Base-by-base conservation (phyloP, 306 rosid species). In the Arachis hypogaea region DNA sequence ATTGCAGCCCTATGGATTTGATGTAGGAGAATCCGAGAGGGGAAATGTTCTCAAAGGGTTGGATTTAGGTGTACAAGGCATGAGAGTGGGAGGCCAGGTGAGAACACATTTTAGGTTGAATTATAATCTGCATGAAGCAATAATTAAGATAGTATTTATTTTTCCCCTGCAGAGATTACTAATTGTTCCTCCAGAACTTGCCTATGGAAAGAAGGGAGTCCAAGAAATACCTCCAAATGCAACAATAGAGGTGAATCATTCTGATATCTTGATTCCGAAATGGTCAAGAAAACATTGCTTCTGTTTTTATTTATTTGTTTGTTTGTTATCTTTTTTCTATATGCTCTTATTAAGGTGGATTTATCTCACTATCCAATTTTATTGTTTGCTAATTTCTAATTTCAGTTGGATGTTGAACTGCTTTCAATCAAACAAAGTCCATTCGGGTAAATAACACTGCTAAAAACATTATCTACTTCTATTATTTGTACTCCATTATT, bases 201-300 rank as follows among this genome's bases (percentile, higher is more conserved):
- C 98, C 9, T 89, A 88, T 73, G 98, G 98, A 80, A 88, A 88
- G 76, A 89, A 82, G 75, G 96, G 97, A 79, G 82, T 94, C 57
- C 96, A 89, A 65, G 98, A 94, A 85, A 94, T 94, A 71, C 98
- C 97, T 77, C 98, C 98, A 66, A 91, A 94, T 68, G 96, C 96
- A 75, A 94, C 91, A 59, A 94, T 94, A 75, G 96, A 89, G 97
- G 98, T 91, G 75, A 69, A 7, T 58, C 68, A 56, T 57, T 75
- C 44, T 50, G 28, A 67, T 75, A 66, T 74, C 47, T 68, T 63
- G 66, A 18, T 65, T 74, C 47, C 47, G 14, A 66, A 61, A 55
- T 61, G 14, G 69, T 52, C 14, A 22, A 22, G 28, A 33, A 33
- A 33, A 33, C 38, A 33, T 33, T 33, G 38, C 4, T 4, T 33